These are phyloP conservation scores for Coprinellus aureogranulatus DNA, from an alignment of 768 basidiomycete species.

Conservation along the genomic window DNA sequence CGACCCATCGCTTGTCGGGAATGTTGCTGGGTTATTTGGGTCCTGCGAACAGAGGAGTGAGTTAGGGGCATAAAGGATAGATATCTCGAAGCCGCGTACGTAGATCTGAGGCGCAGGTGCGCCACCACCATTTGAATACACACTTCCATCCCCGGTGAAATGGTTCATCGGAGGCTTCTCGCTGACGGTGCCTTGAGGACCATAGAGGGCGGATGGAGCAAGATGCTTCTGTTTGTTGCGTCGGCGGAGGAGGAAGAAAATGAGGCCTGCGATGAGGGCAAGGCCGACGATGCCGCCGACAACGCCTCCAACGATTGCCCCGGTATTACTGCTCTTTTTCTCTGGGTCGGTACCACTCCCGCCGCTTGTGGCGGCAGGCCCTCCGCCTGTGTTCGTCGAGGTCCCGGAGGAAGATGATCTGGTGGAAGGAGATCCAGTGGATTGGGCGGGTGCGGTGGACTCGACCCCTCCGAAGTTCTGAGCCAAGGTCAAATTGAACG, in stretches of 20 bases:
- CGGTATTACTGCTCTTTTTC: slow-evolving; percentile 5
- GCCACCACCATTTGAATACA: slow-evolving; percentile 14
- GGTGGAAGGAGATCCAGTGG: slow-evolving; percentile 20
- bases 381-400: not conserved
- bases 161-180: slow-evolving; percentile 9
- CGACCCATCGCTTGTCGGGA: slow-evolving; percentile 24
- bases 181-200: not conserved
- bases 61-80: slow-evolving; percentile 2
- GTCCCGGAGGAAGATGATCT: slow-evolving; percentile 1
- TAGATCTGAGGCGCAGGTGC: slow-evolving; percentile 34
- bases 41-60: slow-evolving; percentile 21
- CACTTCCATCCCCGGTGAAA: slow-evolving; percentile 16
- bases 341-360: not conserved
- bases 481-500: slow-evolving; percentile 33
- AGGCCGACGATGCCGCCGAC: slow-evolving; percentile 53
- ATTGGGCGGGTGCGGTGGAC: slow-evolving; percentile 5
- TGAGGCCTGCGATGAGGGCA: slow-evolving; percentile 36
- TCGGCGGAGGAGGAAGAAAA: slow-evolving; percentile 30
- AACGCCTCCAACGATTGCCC: slow-evolving; percentile 58
- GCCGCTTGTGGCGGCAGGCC: not conserved
- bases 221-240: slow-evolving; percentile 9
- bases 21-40: slow-evolving; percentile 43
- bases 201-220: slow-evolving; percentile 9
- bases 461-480: slow-evolving; percentile 23
- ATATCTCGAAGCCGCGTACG: slow-evolving; percentile 24